Evolutionary conservation across 2,329 filamentous ascomycete species (phyloP), one percentile per base, ranked within the genome.

Genomic region (Verticillium nonalfalfae): DNA sequence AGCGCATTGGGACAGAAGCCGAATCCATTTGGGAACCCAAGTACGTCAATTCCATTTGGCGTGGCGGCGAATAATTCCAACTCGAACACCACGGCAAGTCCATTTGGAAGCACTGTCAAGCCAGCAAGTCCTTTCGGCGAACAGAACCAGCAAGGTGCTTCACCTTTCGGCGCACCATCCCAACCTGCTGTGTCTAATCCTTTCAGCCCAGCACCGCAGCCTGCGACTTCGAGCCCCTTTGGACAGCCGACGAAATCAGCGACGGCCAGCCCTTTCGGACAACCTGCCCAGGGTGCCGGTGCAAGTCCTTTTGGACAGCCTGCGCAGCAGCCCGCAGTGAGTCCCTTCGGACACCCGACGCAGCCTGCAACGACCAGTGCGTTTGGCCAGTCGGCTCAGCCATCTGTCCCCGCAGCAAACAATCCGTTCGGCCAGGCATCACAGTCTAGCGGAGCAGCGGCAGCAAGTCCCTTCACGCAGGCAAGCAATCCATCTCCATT

Each of bases 1-100:
- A 71, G 70, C 39, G 69, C 74, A 38, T 66, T 77, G 38, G 76
- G 76, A 3, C 70, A 73, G 59, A 74, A 74, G 40, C 66, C 73
- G 9, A 80, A 73, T 59, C 74, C 75, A 3, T 79, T 79, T 59
- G 76, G 64, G 9, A 50, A 68, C 9, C 69, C 56, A 59, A 58
- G 55, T 26, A 59, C 57, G 1, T 56, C 65, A 7, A 72, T 61
- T 34, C 65, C 71, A 2, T 73, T 74, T 60, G 66, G 66, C 26
- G 36, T 39, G 7, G 45, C 60, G 56, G 31, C 36, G 36, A 61
- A 33, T n/a, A 54, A 45, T 10, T 7, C 58, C 7, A 60, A 58
- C 6, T 40, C 64, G 6, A 65, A 61, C 11, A 56, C 52, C 11
- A 62, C 40, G n/a, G 35, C 60, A 6, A 61, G 40, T 31, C 59